phyloP scores from a whole-genome alignment of 345 rosid species.

The Conringia planisiliqua region DNA sequence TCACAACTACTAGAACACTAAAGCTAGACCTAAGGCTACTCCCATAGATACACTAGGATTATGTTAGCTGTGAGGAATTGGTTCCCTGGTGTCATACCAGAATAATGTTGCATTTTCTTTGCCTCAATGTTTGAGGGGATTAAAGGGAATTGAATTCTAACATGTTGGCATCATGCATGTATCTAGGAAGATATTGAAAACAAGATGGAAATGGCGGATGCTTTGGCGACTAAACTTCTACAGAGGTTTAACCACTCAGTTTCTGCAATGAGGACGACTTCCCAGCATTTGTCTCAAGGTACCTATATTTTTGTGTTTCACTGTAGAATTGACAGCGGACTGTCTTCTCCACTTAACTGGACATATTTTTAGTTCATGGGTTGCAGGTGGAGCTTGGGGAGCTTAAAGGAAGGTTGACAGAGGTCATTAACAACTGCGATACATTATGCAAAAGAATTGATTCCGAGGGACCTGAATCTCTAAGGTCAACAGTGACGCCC shows the following conservation, averaged over 20 bases:
- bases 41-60: neutral
- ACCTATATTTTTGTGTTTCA: neutral
- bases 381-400: slow-evolving; percentile 92
- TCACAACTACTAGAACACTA: neutral
- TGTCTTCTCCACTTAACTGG: neutral
- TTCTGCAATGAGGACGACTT: slow-evolving; percentile 70
- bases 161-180: neutral
- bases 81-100: neutral
- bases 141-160: neutral
- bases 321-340: neutral
- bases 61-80: neutral
- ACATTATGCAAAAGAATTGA: slow-evolving; percentile 74
- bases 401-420: slow-evolving; percentile 82
- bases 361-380: slow-evolving; percentile 54
- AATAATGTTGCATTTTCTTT: neutral
- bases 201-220: slow-evolving; percentile 91
- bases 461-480: slow-evolving; percentile 75
- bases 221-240: slow-evolving; percentile 79
- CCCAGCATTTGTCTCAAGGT: slow-evolving; percentile 89
- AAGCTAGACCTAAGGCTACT: neutral
- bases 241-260: slow-evolving; percentile 73
- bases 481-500: slow-evolving; percentile 49
- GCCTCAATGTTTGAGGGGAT: neutral
- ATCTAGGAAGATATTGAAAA: slow-evolving; percentile 87
- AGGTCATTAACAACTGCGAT: slow-evolving; percentile 78